Conservation (phyloP, 345 rosid genomes). For the Orychophragmus violaceus region DNA sequence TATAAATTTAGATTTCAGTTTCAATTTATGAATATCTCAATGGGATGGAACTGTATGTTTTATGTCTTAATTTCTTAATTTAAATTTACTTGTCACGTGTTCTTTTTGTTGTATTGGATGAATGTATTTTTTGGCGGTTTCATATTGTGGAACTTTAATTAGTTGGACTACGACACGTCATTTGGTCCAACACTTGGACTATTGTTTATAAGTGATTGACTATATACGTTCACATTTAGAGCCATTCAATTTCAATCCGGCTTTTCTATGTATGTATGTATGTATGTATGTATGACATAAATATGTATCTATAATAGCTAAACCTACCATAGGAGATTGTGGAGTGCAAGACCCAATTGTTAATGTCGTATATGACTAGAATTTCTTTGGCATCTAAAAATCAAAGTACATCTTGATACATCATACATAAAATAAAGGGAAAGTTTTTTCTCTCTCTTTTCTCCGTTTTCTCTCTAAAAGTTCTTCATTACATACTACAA, state of each 20-base stretch:
- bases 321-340: not conserved
- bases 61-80: not conserved
- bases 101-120: not conserved
- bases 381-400: not conserved
- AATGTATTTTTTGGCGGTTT: not conserved
- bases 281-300: not conserved
- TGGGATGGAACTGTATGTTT: slow-evolving; percentile 22
- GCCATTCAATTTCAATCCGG: not conserved
- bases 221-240: slow-evolving; percentile 4
- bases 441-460: too few species aligned
- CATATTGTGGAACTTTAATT: not conserved
- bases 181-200: slow-evolving; percentile 20
- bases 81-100: not conserved
- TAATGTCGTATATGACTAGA: not conserved
- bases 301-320: not conserved
- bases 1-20: not conserved
- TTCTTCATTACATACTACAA: too few species aligned
- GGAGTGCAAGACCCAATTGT: not conserved
- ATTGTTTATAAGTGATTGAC: slow-evolving; percentile 5
- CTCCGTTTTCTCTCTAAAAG: too few species aligned
- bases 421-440: not conserved
- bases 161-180: not conserved
- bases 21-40: not conserved
- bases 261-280: not conserved
- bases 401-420: not conserved